These are phyloP conservation scores for Colletotrichum magnum DNA, from an alignment of 2,329 filamentous ascomycete species.

Conservation along the genomic window DNA sequence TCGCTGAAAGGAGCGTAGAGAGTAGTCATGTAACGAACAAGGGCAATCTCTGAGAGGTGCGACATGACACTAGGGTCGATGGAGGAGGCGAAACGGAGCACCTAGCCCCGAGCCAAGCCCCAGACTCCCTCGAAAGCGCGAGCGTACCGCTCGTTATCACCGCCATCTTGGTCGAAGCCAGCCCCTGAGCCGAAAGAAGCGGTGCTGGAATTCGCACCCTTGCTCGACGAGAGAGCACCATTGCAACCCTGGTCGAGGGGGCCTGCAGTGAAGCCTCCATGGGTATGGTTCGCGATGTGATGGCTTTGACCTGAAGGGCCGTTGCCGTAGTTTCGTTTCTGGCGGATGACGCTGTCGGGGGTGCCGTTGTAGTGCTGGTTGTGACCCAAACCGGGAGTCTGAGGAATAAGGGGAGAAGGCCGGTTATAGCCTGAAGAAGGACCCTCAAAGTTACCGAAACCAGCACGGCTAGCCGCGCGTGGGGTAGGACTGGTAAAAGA, in stretches of 20 bases:
- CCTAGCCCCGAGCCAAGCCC: conserved; percentile 40
- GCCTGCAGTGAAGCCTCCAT: conserved; percentile 19
- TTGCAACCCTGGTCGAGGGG: conserved; percentile 21
- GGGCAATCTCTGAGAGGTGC: conserved; percentile 23
- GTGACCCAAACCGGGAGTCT: not conserved
- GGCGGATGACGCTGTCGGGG: conserved; percentile 12
- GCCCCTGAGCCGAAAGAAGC: conserved; percentile 8
- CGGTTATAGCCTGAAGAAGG: conserved; percentile 4
- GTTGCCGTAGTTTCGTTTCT: conserved; percentile 10
- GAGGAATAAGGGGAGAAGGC: conserved; percentile 21
- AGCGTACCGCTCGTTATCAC: conserved; percentile 37
- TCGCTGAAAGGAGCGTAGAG: conserved; percentile 48
- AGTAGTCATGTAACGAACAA: conserved; percentile 38
- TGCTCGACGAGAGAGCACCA: conserved; percentile 13
- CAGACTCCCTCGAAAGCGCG: conserved; percentile 39
- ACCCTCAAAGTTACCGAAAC: conserved; percentile 20
- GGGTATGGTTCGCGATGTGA: conserved; percentile 14
- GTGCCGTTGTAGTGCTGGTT: conserved; percentile 3
- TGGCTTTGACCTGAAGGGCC: conserved; percentile 18
- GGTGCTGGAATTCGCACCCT: not conserved
- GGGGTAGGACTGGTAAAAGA: conserved; percentile 32
- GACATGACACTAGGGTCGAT: conserved; percentile 25
- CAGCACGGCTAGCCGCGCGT: conserved; percentile 16
- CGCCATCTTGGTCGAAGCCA: conserved; percentile 20
- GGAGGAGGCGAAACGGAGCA: conserved; percentile 36